Evolutionary conservation across 2,329 filamentous ascomycete genomes (phyloP), one percentile per base, ranked within the genome.

Genomic region (Pseudogymnoascus sp.): DNA sequence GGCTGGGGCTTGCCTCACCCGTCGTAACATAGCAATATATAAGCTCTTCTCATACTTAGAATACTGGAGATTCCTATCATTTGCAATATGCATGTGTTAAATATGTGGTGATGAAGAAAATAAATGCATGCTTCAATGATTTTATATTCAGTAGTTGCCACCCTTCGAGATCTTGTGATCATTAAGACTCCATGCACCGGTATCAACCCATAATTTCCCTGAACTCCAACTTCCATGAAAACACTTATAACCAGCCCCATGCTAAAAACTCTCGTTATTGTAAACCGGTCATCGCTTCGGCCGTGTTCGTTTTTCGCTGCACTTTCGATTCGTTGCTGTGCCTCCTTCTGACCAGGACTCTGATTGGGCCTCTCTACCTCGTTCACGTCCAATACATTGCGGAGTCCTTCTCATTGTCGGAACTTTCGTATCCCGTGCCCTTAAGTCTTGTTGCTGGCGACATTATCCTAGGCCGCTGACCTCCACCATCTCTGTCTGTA

Each of bases 21-120:
- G 28, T 30, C 25, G 28, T 53, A 18, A 53, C n/a, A 53, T 53
- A 53, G 47, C 47, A 53, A 53, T 53, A 53, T 53, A 33, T 53
- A 33, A 28, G 47, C 47, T 53, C 47, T 33, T 12, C 25, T 53
- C 25, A 53, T n/a, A 15, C 30, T 53, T 33, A 33, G 8, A 53
- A 53, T 33, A 33, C n/a, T 7, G 5, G 9, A 20, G 28, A 15
- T 18, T 33, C 25, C 9, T 50, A 12, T 53, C 33, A 18, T 33
- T 18, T 33, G n/a, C 9, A 50, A 50, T 30, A 6, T 50, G 22
- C 25, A 50, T 4, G 4, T 25, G 47, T n/a, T 18, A 18, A 33
- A 18, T 25, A 53, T 33, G 47, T 12, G 18, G 7, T 12, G 4
- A 18, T 53, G n/a, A 18, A 18, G 25, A 9, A 28, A 53, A 53